Conservation (phyloP, 306 rosid genomes). For the Fragaria vesca region DNA sequence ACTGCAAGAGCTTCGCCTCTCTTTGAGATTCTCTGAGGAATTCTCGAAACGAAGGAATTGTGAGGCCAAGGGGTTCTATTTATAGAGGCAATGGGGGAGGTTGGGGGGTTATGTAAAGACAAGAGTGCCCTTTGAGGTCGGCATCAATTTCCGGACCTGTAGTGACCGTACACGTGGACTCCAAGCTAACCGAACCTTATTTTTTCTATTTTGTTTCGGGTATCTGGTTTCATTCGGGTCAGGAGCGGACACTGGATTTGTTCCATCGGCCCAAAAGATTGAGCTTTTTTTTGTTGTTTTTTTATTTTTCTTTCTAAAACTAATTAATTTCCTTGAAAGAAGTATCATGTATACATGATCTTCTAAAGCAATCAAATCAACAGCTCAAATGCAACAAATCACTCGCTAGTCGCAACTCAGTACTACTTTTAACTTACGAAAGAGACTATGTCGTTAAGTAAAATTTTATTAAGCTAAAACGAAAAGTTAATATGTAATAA, state of each 20-base stretch:
- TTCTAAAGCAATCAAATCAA: too few relatives aligned
- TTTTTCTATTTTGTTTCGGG: background rate
- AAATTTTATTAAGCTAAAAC: too few relatives aligned
- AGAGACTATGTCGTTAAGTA: too few relatives aligned
- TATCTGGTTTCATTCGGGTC: background rate
- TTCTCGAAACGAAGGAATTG: background rate
- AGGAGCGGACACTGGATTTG: background rate
- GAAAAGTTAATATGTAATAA: too few relatives aligned
- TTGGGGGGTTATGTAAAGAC: background rate
- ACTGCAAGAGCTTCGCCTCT: background rate
- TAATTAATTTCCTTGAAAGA: too few relatives aligned
- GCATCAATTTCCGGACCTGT: too few relatives aligned
- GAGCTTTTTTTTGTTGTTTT: too few relatives aligned
- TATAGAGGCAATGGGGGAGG: background rate
- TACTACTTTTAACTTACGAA: too few relatives aligned
- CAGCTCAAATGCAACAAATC: too few relatives aligned
- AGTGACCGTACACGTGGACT: background rate
- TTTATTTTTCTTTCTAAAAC: too few relatives aligned
- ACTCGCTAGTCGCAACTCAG: too few relatives aligned
- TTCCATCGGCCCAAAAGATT: background rate
- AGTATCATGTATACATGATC: too few relatives aligned
- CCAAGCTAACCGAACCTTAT: background rate
- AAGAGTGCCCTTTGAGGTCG: background rate
- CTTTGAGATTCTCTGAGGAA: background rate
- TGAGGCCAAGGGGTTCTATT: background rate